These are phyloP conservation scores for Monilinia vaccinii-corymbosi DNA, from an alignment of 2,329 filamentous ascomycete genomes.

Conservation along the genomic window DNA sequence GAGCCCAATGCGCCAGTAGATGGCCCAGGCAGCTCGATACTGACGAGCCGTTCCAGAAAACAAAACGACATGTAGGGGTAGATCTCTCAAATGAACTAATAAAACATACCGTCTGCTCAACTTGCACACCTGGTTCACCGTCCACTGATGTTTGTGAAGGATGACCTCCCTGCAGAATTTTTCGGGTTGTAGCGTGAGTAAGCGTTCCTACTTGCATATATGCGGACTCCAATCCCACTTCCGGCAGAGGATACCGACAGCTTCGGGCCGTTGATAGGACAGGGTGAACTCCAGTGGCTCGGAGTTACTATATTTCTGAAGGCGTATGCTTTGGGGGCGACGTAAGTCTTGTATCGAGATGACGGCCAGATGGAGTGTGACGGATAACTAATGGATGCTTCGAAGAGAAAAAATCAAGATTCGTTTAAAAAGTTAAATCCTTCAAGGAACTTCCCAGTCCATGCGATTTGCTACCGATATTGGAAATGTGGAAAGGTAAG, in stretches of 20 bases:
- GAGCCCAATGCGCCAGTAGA: not conserved
- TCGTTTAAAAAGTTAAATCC: not conserved
- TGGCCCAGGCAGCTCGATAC: conserved; percentile 20
- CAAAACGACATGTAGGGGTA: conserved; percentile 13
- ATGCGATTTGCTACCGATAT: not conserved
- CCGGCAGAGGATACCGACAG: conserved; percentile 20
- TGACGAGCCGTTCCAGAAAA: conserved; percentile 19
- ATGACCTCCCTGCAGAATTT: conserved; percentile 14
- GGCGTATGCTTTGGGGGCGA: conserved; percentile 1
- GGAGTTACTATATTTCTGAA: conserved; percentile 6
- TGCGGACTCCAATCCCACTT: conserved; percentile 15
- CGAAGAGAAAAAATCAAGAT: not conserved
- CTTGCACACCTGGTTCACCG: conserved; percentile 4
- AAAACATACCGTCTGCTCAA: conserved; percentile 24
- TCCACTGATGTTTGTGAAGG: conserved; percentile 12
- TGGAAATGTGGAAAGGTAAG: not conserved
- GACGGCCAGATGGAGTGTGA: not conserved
- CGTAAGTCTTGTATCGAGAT: not conserved
- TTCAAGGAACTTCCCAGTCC: not conserved
- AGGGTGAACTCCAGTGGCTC: conserved; percentile 13
- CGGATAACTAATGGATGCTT: not conserved
- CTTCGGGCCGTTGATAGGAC: conserved; percentile 26
- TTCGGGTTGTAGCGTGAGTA: conserved; percentile 21
- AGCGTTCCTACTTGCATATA: conserved; percentile 26
- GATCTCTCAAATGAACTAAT: conserved; percentile 23